Base-by-base conservation (phyloP, 106 monocot species). In the Dendrobium catenatum region DNA sequence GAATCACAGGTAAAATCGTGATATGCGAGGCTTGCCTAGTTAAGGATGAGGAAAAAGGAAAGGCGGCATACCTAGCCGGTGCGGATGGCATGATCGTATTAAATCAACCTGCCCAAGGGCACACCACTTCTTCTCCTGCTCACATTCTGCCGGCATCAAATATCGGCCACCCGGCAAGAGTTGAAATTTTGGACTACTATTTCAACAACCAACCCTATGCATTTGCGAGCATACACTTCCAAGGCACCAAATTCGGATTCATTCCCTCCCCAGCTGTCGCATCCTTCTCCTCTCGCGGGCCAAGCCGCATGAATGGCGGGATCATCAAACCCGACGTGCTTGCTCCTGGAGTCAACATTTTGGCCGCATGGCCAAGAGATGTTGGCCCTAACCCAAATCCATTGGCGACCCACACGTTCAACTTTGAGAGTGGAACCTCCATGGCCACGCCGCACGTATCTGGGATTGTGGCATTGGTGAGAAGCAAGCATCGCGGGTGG, bases 251-350 rank as follows among this genome's bases (percentile, higher is more conserved):
- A 24, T 66, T 72, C 54, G 80, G 80, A 18, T 72, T 72, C 70
- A 6, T 9, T 0, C 80, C 80, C 18, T 27, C 80, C 2, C 80
- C 80, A 4, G 37, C 51, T 3, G 80, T 80, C 3, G 80, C 80
- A 18, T 51, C 72, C 54, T 80, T 80, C 49, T 80, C 72, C 16
- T 80, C 80, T 24, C 11, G 80, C 31, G 80, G 80, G 7, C 80
- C 80, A 37, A 33, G 49, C 72, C 2, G 22, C 18, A 66, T 66
- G 64, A 66, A 66, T n/a, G 64, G 64, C 64, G 64, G 64, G 2
- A 20, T 80, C 31, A 19, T 80, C 31, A 80, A 80, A 26, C 80
- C 80, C 0, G 80, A 80, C 16, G 51, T 80, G 49, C 20, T 80
- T 2, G 80, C 72, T 2, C 80, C 80, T 6, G 80, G 80, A 2